Evolutionary conservation across 2,329 filamentous ascomycete species (phyloP), one percentile per base, ranked within the genome.

Genomic region (Trichoderma koningiopsis): DNA sequence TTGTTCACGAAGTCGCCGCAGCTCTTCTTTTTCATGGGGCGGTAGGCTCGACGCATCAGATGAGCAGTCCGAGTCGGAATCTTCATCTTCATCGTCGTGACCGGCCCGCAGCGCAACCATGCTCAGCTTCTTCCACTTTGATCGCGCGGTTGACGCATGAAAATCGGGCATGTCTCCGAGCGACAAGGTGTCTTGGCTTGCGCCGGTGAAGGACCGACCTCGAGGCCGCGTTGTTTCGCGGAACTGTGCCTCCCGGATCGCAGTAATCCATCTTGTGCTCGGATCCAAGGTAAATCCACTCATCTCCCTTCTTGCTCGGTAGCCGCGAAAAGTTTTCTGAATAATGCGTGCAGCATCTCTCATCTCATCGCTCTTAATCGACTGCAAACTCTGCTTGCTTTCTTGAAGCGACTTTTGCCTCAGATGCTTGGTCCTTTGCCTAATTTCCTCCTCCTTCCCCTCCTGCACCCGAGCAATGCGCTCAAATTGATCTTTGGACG

Each of bases 271-370:
- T 74, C 92, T 83, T 35, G 89, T 89, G 35, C 84, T 87, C n/a
- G 92, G 86, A 77, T 92, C 87, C 40, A 96, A 77, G 1, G 87
- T 86, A 72, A 91, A 83, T 0, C 93, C 93, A 52, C 87, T 79
- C 74, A 96, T 83, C 77, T 93, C 89, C 59, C 93, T 83, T 55
- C 93, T 86, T 60, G 88, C 85, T 66, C 91, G 86, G 78, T 96
- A 92, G 6, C 93, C 92, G 40, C 93, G 86, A 77, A 94, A 96
- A 31, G 89, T 91, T 73, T 90, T 88, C 82, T 93, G 88, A 58
- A 90, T 90, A 31, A 88, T 75, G 27, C 81, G 82, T 4, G 87
- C 88, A 2, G 88, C 88, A 61, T 82, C 80, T 31, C 79, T 76
- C 33, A 74, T 73, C 55, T 76, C 76, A 19, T 72, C 68, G 13